A percentile compares a stretch with the other conserved stretches of the same genome.
Conservation (phyloP, 768 basidiomycete species). For the Inosperma sp. region DNA sequence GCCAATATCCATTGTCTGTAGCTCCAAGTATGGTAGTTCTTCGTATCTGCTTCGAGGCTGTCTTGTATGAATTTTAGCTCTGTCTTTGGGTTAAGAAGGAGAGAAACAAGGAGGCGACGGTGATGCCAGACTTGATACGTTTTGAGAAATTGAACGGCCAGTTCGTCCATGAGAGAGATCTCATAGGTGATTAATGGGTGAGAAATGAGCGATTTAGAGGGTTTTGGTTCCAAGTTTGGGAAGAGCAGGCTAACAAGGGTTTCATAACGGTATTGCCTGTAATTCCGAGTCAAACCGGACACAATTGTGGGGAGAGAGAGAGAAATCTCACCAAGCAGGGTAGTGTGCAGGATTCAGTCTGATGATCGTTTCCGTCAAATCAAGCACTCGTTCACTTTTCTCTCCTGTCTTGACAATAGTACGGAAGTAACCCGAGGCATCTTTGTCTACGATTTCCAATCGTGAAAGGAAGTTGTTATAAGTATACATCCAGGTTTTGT, state of each 20-base stretch:
- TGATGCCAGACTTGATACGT: constrained; percentile 99
- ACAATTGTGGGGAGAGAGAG: background rate
- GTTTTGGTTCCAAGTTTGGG: constrained; percentile 24
- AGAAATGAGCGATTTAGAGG: constrained; percentile 5
- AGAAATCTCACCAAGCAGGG: constrained; percentile 75
- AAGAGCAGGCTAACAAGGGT: constrained; percentile 67
- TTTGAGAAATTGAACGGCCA: constrained; percentile 82
- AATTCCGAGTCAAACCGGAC: background rate
- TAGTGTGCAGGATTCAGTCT: constrained; percentile 94
- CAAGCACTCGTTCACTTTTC: constrained; percentile 73
- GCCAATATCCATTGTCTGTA: constrained; percentile 94
- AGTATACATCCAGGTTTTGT: background rate
- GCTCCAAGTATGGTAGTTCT: constrained; percentile 99
- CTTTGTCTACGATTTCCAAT: constrained; percentile 60
- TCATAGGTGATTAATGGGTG: constrained; percentile 53
- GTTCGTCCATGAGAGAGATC: constrained; percentile 79
- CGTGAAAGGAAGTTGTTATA: background rate
- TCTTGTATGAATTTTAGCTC: constrained; percentile 80
- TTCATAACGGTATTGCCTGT: constrained; percentile 94
- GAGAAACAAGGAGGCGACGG: constrained; percentile 66
- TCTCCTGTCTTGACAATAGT: constrained; percentile 75
- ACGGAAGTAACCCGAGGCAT: constrained; percentile 90
- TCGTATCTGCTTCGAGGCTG: constrained; percentile 70
- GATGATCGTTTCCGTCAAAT: constrained; percentile 86
- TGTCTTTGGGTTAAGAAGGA: constrained; percentile 45